Base-by-base conservation (phyloP, 1,284 basidiomycete genomes). In the Sanghuangporus weigelae region DNA sequence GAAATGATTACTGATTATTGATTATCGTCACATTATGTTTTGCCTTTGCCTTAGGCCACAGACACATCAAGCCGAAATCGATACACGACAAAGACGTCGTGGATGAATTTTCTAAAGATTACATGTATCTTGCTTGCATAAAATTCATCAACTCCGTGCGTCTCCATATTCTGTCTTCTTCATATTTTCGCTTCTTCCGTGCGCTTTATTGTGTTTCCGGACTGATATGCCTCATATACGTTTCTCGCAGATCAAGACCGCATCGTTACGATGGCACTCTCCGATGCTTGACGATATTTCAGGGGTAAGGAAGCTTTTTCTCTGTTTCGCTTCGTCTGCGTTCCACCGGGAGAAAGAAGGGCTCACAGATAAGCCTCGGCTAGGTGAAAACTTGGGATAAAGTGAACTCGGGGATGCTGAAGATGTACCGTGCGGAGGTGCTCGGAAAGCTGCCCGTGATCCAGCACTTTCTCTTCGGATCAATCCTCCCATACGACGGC, bases 241-340 rank as follows among this genome's bases (percentile, higher is more conserved):
- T 1, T 40, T n/a, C 56, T 16, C 26, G 1, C 68, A 95, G 92
- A 93, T 97, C 71, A 98, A 99, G 75, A 96, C 95, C 0, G 95
- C 95, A 0, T 95, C 94, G 0, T 80, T 99, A 2, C 84, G 96
- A 57, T 99, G 96, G 97, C 97, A 99, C 77, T 98, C 95, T 0
- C 97, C 96, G 0, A 99, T 99, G 96, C 84, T 99, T 11, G 95
- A 98, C 73, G 96, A 98, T 73, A 99, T 99, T 66, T 96, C 95
- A 0, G 94, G 89, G 3, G 96, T 90, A 72, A 63, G 82, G 72
- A 5, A 6, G 38, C 8, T 61, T 54, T 36, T 44, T 35, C 23
- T 36, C 31, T 12, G 12, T 7, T 5, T 31, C 26, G 26, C 26
- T 31, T 31, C 26, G 26, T 31, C 26, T 51, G 7, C 21, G 42